Evolutionary conservation across 164 flowering plant genomes (phyloP), one percentile per base, ranked within the genome.

Genomic region (Chimonanthus salicifolius): DNA sequence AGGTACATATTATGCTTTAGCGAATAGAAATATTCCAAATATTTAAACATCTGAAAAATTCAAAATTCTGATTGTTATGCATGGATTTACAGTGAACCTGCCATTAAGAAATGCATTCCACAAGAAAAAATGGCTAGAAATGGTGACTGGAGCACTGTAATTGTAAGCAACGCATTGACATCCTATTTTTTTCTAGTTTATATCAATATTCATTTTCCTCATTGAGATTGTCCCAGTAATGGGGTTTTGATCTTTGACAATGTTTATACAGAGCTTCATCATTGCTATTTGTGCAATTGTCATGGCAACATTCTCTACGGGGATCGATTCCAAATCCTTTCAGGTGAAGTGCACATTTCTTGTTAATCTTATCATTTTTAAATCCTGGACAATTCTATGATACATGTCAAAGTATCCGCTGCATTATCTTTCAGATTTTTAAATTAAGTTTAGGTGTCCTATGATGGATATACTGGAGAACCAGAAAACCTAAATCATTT

Each of bases 291-390:
- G 88, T 78, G 89, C 95, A 62, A 88, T 94, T 73, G 97, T 91
- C 72, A 88, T 87, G 85, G 97, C 97, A 78, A 92, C 97, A 3
- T 94, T 94, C 79, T 94, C 98, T 20, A 94, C 98, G 4, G 97
- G 98, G 49, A 87, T 92, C 44, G 97, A 94, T 84, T 92, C 98
- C 66, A 80, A 91, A 76, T 84, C 94, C 60, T 94, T 94, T 80
- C 91, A 90, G 98, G 97, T 89, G 62, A 76, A 58, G n/a, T 54
- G 1, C 50, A 5, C 45, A 47, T 75, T 46, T 5, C 46, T 66
- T 6, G 70, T n/a, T 6, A 21, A 2, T 7, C 16, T n/a, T 7
- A 51, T 18, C 43, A 49, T 72, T 6, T 64, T 20, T 51, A 21
- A 64, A 33, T 33, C 33, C 33, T 33, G 33, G 33, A 33, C 33